Conservation (phyloP, 2,329 filamentous ascomycete genomes). For the Fusarium euwallaceae region DNA sequence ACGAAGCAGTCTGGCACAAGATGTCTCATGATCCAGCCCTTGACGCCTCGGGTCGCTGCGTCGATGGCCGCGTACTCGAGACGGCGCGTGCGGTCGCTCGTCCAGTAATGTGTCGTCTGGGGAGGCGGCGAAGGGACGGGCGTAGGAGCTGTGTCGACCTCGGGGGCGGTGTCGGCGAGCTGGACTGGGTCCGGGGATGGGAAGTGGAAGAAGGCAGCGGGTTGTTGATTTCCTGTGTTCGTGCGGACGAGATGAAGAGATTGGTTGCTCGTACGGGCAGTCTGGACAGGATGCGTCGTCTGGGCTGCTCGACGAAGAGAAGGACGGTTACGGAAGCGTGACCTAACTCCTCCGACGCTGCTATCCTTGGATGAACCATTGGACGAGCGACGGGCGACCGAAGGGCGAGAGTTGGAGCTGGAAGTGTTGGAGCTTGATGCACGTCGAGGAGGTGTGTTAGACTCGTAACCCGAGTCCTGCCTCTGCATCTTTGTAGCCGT, state of each 20-base stretch:
- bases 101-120: constrained; percentile 76
- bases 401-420: constrained; percentile 48
- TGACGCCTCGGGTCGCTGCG: constrained; percentile 69
- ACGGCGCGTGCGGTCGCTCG: constrained; percentile 71
- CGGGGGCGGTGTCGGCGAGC: constrained; percentile 40
- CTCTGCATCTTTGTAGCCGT: constrained; percentile 61
- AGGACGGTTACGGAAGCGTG: constrained; percentile 56
- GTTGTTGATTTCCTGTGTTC: constrained; percentile 47
- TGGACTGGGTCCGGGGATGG: constrained; percentile 58
- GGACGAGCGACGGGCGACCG: constrained; percentile 52
- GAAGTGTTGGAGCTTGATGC: constrained; percentile 53
- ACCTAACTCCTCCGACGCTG: constrained; percentile 31
- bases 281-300: constrained; percentile 52
- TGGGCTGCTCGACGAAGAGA: constrained; percentile 57
- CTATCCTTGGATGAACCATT: constrained; percentile 46
- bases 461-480: constrained; percentile 72
- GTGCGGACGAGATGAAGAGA: constrained; percentile 52
- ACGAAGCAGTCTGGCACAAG: constrained; percentile 73
- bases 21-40: constrained; percentile 70
- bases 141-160: constrained; percentile 34
- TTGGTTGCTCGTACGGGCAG: constrained; percentile 49
- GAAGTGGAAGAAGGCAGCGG: constrained; percentile 64
- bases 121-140: constrained; percentile 61
- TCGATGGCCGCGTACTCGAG: constrained; percentile 77
- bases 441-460: constrained; percentile 56